A percentile compares a stretch with the other conserved stretches of the same genome.
Evolutionary conservation across 179 eudicot species (phyloP).

Genomic region (Spergularia azorica): DNA sequence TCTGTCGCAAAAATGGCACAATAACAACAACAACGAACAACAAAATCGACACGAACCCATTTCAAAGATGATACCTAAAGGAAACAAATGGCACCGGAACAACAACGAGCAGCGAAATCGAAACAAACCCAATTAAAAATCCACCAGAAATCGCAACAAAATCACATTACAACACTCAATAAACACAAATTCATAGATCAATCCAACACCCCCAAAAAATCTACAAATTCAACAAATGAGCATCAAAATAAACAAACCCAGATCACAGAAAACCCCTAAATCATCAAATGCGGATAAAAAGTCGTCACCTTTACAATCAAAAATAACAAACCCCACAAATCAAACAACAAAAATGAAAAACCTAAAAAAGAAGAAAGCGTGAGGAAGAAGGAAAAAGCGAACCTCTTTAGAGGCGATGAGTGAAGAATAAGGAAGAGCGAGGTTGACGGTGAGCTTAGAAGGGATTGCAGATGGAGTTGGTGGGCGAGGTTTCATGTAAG

Average conservation of each 20-base stretch:
- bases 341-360: background rate
- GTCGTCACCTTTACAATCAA: background rate
- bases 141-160: background rate
- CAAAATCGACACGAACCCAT: background rate
- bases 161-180: background rate
- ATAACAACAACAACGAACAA: background rate
- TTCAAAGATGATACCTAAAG: no score
- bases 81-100: background rate
- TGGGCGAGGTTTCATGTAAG: conserved; percentile 65
- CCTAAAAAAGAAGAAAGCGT: background rate
- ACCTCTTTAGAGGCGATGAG: conserved; percentile 60
- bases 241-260: conserved; percentile 18
- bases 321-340: background rate
- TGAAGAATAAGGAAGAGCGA: conserved; percentile 65
- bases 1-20: background rate
- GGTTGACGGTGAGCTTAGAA: conserved; percentile 68
- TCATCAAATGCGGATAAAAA: background rate
- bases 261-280: conserved; percentile 1
- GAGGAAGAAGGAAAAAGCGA: background rate
- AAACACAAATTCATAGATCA: background rate
- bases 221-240: background rate
- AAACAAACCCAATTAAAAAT: background rate
- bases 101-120: background rate
- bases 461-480: conserved; percentile 67
- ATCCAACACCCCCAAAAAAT: background rate